Evolutionary conservation across 768 basidiomycete species (phyloP).

Genomic region (Macrolepiota albuminosa): DNA sequence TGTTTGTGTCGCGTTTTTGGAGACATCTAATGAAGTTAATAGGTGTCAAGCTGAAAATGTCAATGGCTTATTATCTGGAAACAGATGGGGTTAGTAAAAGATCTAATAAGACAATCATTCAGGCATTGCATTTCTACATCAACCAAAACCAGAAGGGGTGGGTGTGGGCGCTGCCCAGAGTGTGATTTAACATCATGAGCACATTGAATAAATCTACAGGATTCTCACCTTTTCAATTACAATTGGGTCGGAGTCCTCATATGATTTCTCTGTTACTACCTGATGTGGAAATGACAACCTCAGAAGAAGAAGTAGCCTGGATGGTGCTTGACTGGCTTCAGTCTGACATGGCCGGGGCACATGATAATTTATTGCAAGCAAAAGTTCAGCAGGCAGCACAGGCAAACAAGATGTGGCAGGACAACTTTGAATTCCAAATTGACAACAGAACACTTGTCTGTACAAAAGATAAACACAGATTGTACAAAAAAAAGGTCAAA

Average conservation of each 20-base stretch:
- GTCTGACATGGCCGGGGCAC: neutral
- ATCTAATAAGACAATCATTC: neutral
- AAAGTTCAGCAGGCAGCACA: conserved; percentile 4
- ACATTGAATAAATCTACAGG: no score
- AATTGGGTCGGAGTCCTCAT: no score
- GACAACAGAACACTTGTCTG: conserved; percentile 26
- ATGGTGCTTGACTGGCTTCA: no score
- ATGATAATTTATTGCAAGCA: conserved; percentile 9
- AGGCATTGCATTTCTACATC: neutral
- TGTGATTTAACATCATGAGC: no score
- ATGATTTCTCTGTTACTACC: no score
- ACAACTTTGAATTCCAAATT: neutral
- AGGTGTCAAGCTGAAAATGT: neutral
- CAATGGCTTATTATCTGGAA: neutral
- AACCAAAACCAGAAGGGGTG: no score
- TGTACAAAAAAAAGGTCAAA: conserved; percentile 16
- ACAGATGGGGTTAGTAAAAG: neutral
- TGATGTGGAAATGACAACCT: no score
- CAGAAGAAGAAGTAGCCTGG: no score
- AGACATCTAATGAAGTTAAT: neutral
- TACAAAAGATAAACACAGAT: conserved; percentile 15
- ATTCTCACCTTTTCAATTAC: no score
- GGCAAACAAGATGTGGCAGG: conserved; percentile 7
- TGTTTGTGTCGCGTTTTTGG: neutral
- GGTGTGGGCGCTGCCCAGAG: fast-evolving